A percentile compares a stretch with the other conserved stretches of the same genome.
These are phyloP conservation scores for Skeletonema grethae DNA, from an alignment of 108 stramenopile genomes.

Conservation along the genomic window DNA sequence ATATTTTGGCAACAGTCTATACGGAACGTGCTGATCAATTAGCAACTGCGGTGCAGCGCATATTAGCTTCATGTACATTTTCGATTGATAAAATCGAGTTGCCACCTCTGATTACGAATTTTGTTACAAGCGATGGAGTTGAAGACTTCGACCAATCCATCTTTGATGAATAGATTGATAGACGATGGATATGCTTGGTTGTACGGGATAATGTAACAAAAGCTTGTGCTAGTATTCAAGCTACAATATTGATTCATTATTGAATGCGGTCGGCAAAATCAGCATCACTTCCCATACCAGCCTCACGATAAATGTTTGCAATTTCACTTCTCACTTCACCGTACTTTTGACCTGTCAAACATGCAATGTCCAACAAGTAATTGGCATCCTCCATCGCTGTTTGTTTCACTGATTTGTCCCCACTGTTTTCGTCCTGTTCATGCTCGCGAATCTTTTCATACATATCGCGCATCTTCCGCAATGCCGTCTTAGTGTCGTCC, in stretches of 20 bases:
- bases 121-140: constrained; percentile 38
- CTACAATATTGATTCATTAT: neutral
- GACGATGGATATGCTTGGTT: neutral
- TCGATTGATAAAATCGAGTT: constrained; percentile 9
- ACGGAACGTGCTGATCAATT: constrained; percentile 23
- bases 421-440: constrained; percentile 62
- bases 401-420: constrained; percentile 67
- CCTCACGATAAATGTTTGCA: constrained; percentile 62
- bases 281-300: constrained; percentile 71
- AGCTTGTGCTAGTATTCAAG: neutral
- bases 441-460: constrained; percentile 75
- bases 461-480: constrained; percentile 64
- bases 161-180: constrained; percentile 9
- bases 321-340: constrained; percentile 57
- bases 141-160: constrained; percentile 29
- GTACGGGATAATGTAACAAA: too few relatives aligned
- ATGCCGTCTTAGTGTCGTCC: constrained; percentile 40
- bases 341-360: constrained; percentile 64
- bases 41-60: constrained; percentile 12
- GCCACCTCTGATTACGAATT: constrained; percentile 31
- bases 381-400: constrained; percentile 74
- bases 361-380: constrained; percentile 66
- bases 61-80: constrained; percentile 22
- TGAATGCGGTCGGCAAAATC: constrained; percentile 54
- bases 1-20: constrained; percentile 50